Evolutionary conservation across 2,329 filamentous ascomycete genomes (phyloP).

Genomic region (Aureobasidium uvarum): DNA sequence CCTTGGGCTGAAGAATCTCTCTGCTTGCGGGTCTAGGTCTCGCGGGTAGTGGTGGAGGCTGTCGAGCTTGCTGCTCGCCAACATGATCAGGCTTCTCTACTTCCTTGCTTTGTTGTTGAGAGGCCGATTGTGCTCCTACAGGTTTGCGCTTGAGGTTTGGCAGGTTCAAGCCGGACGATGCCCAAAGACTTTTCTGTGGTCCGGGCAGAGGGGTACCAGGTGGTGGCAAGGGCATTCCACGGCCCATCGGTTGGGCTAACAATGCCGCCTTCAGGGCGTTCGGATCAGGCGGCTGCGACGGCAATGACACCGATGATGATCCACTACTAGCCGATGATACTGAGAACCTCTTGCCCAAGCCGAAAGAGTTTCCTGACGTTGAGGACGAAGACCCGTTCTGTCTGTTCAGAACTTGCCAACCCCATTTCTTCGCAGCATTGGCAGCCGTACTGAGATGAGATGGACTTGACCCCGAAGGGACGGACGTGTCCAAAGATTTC

Average conservation of each 20-base stretch:
- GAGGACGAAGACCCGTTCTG: constrained; percentile 32
- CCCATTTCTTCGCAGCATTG: constrained; percentile 61
- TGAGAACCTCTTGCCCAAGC: constrained; percentile 15
- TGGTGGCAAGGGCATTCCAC: constrained; percentile 77
- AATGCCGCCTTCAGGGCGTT: constrained; percentile 34
- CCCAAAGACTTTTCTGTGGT: constrained; percentile 32
- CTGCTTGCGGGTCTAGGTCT: constrained; percentile 10
- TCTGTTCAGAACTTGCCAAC: constrained; percentile 50
- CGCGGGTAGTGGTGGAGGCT: constrained; percentile 3
- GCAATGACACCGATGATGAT: constrained; percentile 29
- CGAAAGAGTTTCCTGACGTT: neutral
- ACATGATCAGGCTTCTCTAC: neutral
- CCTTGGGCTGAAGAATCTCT: neutral
- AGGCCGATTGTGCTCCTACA: constrained; percentile 22
- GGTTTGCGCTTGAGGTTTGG: constrained; percentile 33
- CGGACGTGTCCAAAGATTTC: neutral
- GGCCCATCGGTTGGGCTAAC: constrained; percentile 65
- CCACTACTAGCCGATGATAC: constrained; percentile 40
- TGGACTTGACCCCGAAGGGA: neutral
- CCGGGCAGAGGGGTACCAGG: constrained; percentile 73
- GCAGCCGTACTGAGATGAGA: constrained; percentile 41
- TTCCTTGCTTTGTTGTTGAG: neutral
- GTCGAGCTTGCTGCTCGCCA: neutral
- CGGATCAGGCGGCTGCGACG: constrained; percentile 28
- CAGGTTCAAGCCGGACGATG: constrained; percentile 25